Base-by-base conservation (phyloP, 805 yeast species). In the Ogataea allantospora region DNA sequence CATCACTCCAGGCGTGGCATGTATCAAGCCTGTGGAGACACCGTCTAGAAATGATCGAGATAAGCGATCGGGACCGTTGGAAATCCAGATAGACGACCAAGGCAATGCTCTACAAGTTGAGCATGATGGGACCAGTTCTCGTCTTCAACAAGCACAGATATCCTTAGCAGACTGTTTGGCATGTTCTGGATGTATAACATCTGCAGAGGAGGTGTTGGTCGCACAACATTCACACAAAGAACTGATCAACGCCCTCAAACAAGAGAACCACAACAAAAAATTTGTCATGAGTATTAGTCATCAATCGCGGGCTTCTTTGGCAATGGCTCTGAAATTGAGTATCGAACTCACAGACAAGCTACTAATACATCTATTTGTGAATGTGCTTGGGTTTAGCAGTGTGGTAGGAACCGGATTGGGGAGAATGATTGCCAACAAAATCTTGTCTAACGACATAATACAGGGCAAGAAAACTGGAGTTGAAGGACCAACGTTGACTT, bases 111-210 rank as follows among this genome's bases (percentile, higher is more conserved):
- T 78, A 7, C 89, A 86, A 50, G 88, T 88, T 2, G 76, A 82
- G 5, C 71, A 73, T 30, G 77, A 75, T 31, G 79, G 77, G 16
- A 65, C 66, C 5, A 55, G 69, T 3, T 68, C 71, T 23, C 65
- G 68, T 13, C 66, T 88, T 6, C 73, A 81, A 18, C 80, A 88
- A 35, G 98, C 97, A 0, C 91, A 85, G 47, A 91, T 93, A 31
- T 83, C 93, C 2, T 65, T 93, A 34, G 81, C 88, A 13, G 99
- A 93, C 66, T 93, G 99, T 62, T 67, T 93, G 37, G 99, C 99
- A 0, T 93, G 99, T 57, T 80, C 95, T 7, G 99, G 99, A 0
- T 93, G 99, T 60, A 88, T 93, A 38, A 93, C 99, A 0, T 85
- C 96, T 4, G 95, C 96, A n/a, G 99, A 93, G 57, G 96, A 91